Base-by-base conservation (phyloP, 768 basidiomycete species). In the Mycena haematopus region DNA sequence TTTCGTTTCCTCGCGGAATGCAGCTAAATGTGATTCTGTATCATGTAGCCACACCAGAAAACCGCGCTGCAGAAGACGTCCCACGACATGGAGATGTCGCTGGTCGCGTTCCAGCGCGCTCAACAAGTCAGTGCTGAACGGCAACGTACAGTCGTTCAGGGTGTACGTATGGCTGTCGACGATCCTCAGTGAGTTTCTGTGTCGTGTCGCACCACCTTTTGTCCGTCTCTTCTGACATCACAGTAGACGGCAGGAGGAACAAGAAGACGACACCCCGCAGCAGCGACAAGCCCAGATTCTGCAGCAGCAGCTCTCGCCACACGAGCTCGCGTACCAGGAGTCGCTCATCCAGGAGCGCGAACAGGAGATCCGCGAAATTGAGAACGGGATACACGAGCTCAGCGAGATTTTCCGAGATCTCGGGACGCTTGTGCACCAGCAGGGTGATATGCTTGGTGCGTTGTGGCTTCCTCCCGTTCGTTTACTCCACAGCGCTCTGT, bases 351-450 rank as follows among this genome's bases (percentile, higher is more conserved):
- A 91, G 54, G 97, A 99, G 72, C 90, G 97, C 19, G 96, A 99
- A 74, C 82, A 82, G 0, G 97, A 99, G 71, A 99, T 99, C 57
- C 86, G 92, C 53, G 95, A 98, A 72, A 99, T 99, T 54, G 97
- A 99, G 76, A 89, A 87, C 8, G 96, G 97, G 8, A 98, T 99
- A 58, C 94, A 96, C 70, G 96, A 99, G 75, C 77, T 99, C 49
- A 86, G 92, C 27, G 94, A 98, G 76, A 98, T 99, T 71, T 99
- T 99, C 82, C 86, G 92, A 52, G 96, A 99, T 76, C 79, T 99
- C 49, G 96, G 96, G 46, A 96, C 95, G 17, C 82, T 99, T 49
- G 96, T 99, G 1, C 86, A 88, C 62, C 93, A 98, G 73, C 97
- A 99, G 74, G 96, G 96, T 14, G 86, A 86, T 53, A 93, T 99